phyloP scores from a whole-genome alignment of 73 alveolate genomes.

The Paramecium sexaurelia region DNA sequence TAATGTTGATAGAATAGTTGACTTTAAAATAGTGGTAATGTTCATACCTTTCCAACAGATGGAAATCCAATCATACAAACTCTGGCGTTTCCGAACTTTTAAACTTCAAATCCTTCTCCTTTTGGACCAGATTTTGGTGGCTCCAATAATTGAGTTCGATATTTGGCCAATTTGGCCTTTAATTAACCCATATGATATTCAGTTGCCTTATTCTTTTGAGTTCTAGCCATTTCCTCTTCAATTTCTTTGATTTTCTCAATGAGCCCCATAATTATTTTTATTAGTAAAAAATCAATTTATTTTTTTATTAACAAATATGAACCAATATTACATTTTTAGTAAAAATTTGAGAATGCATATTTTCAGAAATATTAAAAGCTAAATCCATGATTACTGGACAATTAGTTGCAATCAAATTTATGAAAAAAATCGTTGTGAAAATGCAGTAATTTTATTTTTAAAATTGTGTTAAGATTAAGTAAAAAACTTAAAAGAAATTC shows the following conservation, averaged over 20 bases:
- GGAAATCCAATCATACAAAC: conserved; percentile 99
- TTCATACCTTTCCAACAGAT: conserved; percentile 65
- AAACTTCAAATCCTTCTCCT: conserved; percentile 99
- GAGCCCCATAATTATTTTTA: conserved; percentile 84
- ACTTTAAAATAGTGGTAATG: conserved; percentile 78
- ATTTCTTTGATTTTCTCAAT: conserved; percentile 97
- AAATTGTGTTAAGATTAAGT: conserved; percentile 18
- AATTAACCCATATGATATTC: conserved; percentile 97
- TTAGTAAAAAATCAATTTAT: not conserved
- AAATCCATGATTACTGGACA: conserved; percentile 83
- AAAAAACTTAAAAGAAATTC: conserved; percentile 83
- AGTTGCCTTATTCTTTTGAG: conserved; percentile 99
- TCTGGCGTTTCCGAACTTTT: conserved; percentile 99
- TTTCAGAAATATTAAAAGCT: conserved; percentile 88
- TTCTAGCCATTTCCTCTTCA: conserved; percentile 97
- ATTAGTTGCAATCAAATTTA: conserved; percentile 89
- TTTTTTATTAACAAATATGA: not conserved
- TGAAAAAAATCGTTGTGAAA: conserved; percentile 81
- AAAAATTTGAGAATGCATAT: conserved; percentile 86
- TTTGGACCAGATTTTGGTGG: conserved; percentile 94
- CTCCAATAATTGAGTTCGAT: conserved; percentile 87
- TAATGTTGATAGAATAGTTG: conserved; percentile 94
- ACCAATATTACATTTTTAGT: conserved; percentile 1
- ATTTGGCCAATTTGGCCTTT: conserved; percentile 90
- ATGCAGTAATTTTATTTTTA: conserved; percentile 75